A percentile compares a stretch with the other conserved stretches of the same genome.
These are phyloP conservation scores for Daedaleopsis sinensis DNA, from an alignment of 768 basidiomycete genomes.

Conservation along the genomic window DNA sequence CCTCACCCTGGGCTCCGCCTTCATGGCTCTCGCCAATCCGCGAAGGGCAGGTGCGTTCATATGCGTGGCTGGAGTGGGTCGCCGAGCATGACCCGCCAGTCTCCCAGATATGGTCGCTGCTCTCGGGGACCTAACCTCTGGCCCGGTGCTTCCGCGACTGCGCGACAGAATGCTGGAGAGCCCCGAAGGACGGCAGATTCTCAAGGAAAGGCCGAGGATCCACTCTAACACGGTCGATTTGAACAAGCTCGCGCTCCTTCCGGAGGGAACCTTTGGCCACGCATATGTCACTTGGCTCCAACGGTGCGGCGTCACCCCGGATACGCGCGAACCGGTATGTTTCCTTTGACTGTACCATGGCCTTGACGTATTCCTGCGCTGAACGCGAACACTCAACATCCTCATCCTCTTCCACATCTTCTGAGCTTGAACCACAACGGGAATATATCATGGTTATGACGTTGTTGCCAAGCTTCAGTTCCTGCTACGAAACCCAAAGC, in stretches of 20 bases:
- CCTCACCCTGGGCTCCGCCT: constrained; percentile 82
- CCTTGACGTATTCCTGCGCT: neutral
- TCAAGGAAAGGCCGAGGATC: constrained; percentile 83
- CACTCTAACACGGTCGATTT: constrained; percentile 79
- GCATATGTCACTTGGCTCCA: constrained; percentile 92
- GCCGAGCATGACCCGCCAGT: neutral
- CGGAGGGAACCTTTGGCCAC: constrained; percentile 82
- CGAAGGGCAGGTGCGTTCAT: constrained; percentile 68
- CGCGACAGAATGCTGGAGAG: constrained; percentile 78
- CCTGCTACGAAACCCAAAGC: too few relatives aligned
- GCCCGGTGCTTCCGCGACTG: constrained; percentile 71
- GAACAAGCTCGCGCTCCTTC: constrained; percentile 60
- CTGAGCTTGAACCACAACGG: neutral
- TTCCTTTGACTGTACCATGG: neutral
- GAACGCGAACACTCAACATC: too few relatives aligned
- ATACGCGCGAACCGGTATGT: constrained; percentile 87
- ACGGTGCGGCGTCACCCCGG: constrained; percentile 86
- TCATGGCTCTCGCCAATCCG: constrained; percentile 82
- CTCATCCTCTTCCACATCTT: too few relatives aligned
- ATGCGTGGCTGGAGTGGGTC: neutral
- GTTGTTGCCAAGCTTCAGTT: neutral
- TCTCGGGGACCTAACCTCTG: constrained; percentile 90
- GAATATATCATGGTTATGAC: neutral
- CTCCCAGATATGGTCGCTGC: constrained; percentile 90
- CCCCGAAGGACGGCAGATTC: constrained; percentile 80